Percentiles rank a stretch among this genome's conserved stretches.
These are phyloP conservation scores for Coemansia sp. DNA, from an alignment of 192 early-diverging fungal species.

Conservation along the genomic window DNA sequence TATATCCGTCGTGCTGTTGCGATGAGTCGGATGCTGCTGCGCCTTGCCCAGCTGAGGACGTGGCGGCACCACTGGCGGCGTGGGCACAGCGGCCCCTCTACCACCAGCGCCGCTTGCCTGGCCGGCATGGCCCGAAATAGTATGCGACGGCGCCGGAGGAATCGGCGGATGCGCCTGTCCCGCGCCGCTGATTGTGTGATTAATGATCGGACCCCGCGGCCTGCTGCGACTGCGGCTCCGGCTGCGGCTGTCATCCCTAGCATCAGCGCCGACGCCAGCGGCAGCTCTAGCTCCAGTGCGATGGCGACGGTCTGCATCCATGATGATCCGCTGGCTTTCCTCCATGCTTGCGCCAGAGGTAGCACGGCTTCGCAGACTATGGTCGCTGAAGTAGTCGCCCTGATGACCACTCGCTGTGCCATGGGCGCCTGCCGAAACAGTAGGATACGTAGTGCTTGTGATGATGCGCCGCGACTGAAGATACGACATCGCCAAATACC, in stretches of 20 bases:
- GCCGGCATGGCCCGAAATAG: not conserved
- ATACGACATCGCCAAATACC: constrained; percentile 62
- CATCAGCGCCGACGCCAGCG: not conserved
- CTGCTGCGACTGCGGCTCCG: constrained; percentile 31
- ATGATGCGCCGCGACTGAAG: constrained; percentile 53
- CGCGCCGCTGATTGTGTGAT: not conserved
- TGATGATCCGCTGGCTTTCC: constrained; percentile 30
- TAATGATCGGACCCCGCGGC: constrained; percentile 16
- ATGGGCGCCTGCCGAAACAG: constrained; percentile 11
- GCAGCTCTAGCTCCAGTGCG: not conserved
- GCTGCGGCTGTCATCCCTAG: constrained; percentile 39
- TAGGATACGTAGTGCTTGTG: constrained; percentile 46
- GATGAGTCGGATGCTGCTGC: constrained; percentile 7
- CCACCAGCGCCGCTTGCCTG: not conserved
- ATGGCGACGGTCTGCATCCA: constrained; percentile 35
- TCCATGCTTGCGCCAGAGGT: constrained; percentile 33
- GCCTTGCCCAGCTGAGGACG: constrained; percentile 8
- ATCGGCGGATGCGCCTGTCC: not conserved
- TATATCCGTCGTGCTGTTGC: constrained; percentile 31
- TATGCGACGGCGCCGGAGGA: not conserved
- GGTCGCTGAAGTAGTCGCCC: constrained; percentile 24
- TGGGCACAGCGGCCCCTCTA: not conserved
- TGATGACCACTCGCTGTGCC: not conserved
- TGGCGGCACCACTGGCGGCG: constrained; percentile 11
- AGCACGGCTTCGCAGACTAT: constrained; percentile 36